Conservation (phyloP, 2,329 filamentous ascomycete species). For the Alternaria rosae region DNA sequence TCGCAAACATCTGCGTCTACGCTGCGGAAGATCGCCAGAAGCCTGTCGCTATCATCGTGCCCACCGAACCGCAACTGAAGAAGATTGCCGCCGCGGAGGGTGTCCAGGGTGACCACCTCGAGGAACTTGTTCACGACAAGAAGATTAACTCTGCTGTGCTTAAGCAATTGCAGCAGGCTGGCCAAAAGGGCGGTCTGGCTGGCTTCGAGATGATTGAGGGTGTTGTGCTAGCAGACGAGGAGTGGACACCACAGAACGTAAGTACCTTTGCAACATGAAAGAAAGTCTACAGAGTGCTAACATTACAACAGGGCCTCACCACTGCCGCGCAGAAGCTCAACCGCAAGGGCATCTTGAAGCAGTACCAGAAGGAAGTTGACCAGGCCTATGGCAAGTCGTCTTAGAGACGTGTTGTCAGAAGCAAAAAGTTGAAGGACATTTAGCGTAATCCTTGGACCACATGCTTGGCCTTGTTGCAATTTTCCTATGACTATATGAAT, state of each 20-base stretch:
- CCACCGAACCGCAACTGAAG: conserved; percentile 63
- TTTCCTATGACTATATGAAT: neutral
- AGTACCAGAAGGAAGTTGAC: conserved; percentile 61
- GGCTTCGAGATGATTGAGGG: conserved; percentile 78
- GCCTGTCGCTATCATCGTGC: conserved; percentile 82
- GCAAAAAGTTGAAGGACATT: neutral
- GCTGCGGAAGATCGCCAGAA: conserved; percentile 77
- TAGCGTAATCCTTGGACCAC: neutral
- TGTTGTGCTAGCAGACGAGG: conserved; percentile 81
- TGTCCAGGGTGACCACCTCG: conserved; percentile 69
- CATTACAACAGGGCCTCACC: conserved; percentile 52
- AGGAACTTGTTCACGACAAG: conserved; percentile 72
- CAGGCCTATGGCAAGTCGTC: conserved; percentile 51
- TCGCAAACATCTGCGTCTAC: conserved; percentile 87
- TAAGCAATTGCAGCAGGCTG: conserved; percentile 73
- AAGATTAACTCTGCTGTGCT: conserved; percentile 71
- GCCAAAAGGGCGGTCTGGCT: conserved; percentile 70
- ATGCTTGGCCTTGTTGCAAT: neutral
- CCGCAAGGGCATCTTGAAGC: conserved; percentile 58
- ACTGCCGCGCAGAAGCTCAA: conserved; percentile 63
- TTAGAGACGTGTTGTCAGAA: neutral
- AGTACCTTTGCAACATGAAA: conserved; percentile 51
- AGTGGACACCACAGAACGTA: conserved; percentile 87
- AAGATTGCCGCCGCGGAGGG: conserved; percentile 64
- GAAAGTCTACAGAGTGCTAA: conserved; percentile 23